A percentile compares a stretch with the other conserved stretches of the same genome.
These are phyloP conservation scores for Sanghuangporus sanghuang DNA, from an alignment of 1,284 basidiomycete genomes.

Conservation along the genomic window DNA sequence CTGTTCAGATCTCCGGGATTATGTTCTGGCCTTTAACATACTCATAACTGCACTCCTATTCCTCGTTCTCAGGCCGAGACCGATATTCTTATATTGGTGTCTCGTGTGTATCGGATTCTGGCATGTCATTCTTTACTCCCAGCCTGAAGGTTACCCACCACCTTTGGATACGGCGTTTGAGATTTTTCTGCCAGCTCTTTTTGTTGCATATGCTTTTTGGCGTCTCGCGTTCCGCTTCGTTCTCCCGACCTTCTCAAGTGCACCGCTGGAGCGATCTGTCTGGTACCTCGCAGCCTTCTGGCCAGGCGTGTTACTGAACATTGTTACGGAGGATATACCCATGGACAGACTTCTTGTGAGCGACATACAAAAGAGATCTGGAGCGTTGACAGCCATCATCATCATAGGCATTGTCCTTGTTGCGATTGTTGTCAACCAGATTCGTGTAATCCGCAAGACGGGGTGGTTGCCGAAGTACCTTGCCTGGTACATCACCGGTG, in stretches of 20 bases:
- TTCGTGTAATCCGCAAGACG: constrained; percentile 78
- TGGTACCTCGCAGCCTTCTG: constrained; percentile 79
- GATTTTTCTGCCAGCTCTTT: constrained; percentile 75
- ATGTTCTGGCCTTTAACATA: constrained; percentile 68
- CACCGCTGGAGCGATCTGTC: constrained; percentile 68
- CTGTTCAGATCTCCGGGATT: constrained; percentile 68
- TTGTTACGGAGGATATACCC: constrained; percentile 65
- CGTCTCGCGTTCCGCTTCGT: constrained; percentile 71
- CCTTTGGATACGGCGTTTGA: constrained; percentile 64
- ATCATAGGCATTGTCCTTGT: constrained; percentile 65
- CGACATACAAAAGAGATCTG: constrained; percentile 66
- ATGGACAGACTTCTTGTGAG: constrained; percentile 66
- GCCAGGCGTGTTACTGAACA: constrained; percentile 68
- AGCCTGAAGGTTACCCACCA: constrained; percentile 68
- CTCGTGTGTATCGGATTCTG: constrained; percentile 84
- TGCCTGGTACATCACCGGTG: constrained; percentile 66
- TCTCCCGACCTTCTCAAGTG: constrained; percentile 61
- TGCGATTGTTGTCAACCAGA: constrained; percentile 64
- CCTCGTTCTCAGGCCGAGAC: constrained; percentile 67
- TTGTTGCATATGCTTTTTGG: constrained; percentile 80
- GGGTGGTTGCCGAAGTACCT: constrained; percentile 77
- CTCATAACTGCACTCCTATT: constrained; percentile 63
- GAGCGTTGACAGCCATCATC: constrained; percentile 67
- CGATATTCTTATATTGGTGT: constrained; percentile 71
- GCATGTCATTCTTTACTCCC: constrained; percentile 80